phyloP scores from a whole-genome alignment of 2,329 filamentous ascomycete species.

The Knoxdaviesia capensis region DNA sequence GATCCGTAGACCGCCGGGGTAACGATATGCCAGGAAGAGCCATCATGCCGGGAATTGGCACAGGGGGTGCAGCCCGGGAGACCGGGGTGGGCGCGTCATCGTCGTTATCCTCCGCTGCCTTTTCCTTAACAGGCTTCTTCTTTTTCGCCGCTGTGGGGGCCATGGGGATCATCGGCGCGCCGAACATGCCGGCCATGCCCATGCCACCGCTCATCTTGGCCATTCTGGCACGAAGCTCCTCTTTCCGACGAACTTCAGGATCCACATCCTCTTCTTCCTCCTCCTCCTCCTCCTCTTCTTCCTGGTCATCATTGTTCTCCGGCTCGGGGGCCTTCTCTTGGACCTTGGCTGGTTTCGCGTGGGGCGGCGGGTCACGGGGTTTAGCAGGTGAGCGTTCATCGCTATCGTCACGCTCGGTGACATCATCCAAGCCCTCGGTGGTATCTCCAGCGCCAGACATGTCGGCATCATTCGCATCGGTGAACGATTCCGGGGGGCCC shows the following conservation, averaged over 20 bases:
- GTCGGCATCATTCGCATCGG: slow-evolving; percentile 44
- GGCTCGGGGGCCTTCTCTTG: background rate
- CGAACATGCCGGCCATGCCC: slow-evolving; percentile 92
- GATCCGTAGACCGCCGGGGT: slow-evolving; percentile 25
- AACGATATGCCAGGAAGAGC: slow-evolving; percentile 54
- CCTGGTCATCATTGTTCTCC: slow-evolving; percentile 18
- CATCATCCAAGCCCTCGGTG: slow-evolving; percentile 37
- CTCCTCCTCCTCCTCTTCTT: slow-evolving; percentile 42
- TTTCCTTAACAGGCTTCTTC: slow-evolving; percentile 27
- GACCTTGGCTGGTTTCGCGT: background rate
- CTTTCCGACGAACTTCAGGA: slow-evolving; percentile 63
- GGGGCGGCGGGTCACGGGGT: slow-evolving; percentile 8
- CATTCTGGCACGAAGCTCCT: slow-evolving; percentile 87
- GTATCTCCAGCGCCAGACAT: slow-evolving; percentile 45
- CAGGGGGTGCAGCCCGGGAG: slow-evolving; percentile 25
- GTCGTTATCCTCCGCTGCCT: slow-evolving; percentile 20
- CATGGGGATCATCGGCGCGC: slow-evolving; percentile 47
- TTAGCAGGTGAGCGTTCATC: slow-evolving; percentile 30
- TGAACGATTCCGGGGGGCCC: slow-evolving; percentile 6
- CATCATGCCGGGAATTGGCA: slow-evolving; percentile 39
- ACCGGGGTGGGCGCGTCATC: slow-evolving; percentile 23
- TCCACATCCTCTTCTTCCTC: slow-evolving; percentile 74
- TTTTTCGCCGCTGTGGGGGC: slow-evolving; percentile 26
- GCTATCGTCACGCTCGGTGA: slow-evolving; percentile 54
- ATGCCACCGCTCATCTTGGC: slow-evolving; percentile 97